Conservation (phyloP, 2,329 filamentous ascomycete genomes). For the Fonsecaea nubica region DNA sequence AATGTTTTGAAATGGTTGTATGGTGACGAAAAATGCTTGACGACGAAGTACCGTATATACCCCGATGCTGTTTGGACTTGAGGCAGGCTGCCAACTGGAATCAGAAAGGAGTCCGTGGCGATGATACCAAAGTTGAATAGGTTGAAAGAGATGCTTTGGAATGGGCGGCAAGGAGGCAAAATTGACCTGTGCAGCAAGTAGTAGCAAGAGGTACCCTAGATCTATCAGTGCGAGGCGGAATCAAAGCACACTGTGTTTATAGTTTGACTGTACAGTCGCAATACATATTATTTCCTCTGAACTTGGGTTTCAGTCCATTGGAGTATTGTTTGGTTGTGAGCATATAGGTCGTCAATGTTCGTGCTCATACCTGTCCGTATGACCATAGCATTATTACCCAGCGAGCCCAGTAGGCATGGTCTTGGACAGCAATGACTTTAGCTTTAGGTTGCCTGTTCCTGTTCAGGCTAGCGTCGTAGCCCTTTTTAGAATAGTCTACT, state of each 20-base stretch:
- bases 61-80: slow-evolving; percentile 1
- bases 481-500: too few relatives aligned
- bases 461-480: too few relatives aligned
- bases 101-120: background rate
- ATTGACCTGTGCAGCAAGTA: background rate
- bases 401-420: too few relatives aligned
- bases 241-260: background rate
- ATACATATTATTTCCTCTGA: background rate
- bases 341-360: too few relatives aligned
- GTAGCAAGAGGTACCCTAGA: background rate
- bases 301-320: background rate
- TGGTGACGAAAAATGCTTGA: background rate
- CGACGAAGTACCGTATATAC: background rate
- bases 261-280: background rate
- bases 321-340: background rate
- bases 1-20: background rate
- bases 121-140: background rate
- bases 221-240: background rate
- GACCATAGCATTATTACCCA: too few relatives aligned
- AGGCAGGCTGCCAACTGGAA: background rate
- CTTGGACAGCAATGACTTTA: too few relatives aligned
- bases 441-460: too few relatives aligned
- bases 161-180: background rate
- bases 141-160: background rate
- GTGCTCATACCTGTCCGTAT: too few relatives aligned